A percentile compares a stretch with the other conserved stretches of the same genome.
Conservation (phyloP, 2,329 filamentous ascomycete genomes). For the Aspergillus hortae region DNA sequence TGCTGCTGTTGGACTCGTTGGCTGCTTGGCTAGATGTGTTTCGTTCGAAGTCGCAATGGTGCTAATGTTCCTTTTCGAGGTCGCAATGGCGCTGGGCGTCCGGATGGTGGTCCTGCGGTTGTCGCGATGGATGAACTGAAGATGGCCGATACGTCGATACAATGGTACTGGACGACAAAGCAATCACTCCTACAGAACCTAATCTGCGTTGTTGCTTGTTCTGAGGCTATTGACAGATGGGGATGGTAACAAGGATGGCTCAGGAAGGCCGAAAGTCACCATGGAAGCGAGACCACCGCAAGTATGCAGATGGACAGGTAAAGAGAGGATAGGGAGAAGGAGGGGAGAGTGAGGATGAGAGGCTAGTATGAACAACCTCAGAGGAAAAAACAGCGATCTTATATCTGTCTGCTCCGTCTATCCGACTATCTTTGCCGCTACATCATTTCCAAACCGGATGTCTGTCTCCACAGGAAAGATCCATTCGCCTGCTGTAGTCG, state of each 20-base stretch:
- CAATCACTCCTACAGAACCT: constrained; percentile 15
- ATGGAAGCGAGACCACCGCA: background rate
- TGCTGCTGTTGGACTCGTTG: constrained; percentile 4
- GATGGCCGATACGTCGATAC: constrained; percentile 10
- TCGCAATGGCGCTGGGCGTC: background rate
- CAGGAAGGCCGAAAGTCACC: background rate
- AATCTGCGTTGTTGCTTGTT: constrained; percentile 14
- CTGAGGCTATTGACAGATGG: constrained; percentile 14
- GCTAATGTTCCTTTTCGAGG: background rate
- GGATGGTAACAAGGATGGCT: background rate
- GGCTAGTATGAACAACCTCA: background rate
- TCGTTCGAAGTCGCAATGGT: no score
- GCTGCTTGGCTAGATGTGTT: no score
- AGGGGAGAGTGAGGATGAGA: background rate
- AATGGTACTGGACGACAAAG: constrained; percentile 12
- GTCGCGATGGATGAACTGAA: background rate
- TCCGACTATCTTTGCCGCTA: no score
- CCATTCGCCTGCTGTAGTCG: no score
- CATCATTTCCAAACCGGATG: no score
- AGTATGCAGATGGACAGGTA: no score
- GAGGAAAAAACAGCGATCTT: background rate
- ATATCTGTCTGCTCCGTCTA: no score
- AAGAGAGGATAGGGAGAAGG: background rate
- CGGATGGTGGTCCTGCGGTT: background rate
- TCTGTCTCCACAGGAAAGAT: no score